Evolutionary conservation across 2,329 filamentous ascomycete species (phyloP), one percentile per base, ranked within the genome.

Genomic region (Fusarium haematococcum): DNA sequence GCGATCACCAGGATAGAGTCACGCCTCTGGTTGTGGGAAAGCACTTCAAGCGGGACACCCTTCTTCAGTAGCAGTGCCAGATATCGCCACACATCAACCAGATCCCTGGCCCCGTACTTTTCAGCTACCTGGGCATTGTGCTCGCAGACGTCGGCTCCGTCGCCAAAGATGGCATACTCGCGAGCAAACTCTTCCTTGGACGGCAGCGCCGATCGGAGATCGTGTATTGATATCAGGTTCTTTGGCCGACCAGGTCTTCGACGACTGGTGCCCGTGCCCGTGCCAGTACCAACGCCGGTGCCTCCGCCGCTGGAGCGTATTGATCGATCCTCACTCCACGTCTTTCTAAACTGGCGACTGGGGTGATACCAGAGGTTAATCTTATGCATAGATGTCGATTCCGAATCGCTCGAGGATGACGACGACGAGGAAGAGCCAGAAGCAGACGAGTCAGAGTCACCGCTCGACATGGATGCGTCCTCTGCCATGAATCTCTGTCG

Each of bases 11-110:
- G 83, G 57, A 93, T 88, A 4, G 90, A 91, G 68, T 92, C 87
- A 10, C 87, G 85, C 45, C 86, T 85, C 70, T 88, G 85, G 33
- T 86, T 84, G 65, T 88, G 86, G 5, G 87, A 85, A 50, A 93
- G 83, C 30, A 94, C 84, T 75, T 93, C 88, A 5, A 96, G 85
- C 1, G 93, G 93, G 32, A 95, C 91, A 52, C 94, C 91, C 75
- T 94, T 93, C 74, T 91, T 91, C 54, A 98, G 85, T 7, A 98
- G 86, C 67, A 98, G 86, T 20, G 91, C 92, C 64, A 95, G 87
- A 74, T 98, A 92, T 58, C 90, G 90, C 97, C 97, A 99, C 8
- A 97, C 90, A 75, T 95, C 91, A 30, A 93, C 92, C 33, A 97
- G 83, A 73, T 98, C 94, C 16, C 86, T 81, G 72, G 91, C 89